phyloP scores from a whole-genome alignment of 441 rosid species.

The Euphorbia schlechtendalii region DNA sequence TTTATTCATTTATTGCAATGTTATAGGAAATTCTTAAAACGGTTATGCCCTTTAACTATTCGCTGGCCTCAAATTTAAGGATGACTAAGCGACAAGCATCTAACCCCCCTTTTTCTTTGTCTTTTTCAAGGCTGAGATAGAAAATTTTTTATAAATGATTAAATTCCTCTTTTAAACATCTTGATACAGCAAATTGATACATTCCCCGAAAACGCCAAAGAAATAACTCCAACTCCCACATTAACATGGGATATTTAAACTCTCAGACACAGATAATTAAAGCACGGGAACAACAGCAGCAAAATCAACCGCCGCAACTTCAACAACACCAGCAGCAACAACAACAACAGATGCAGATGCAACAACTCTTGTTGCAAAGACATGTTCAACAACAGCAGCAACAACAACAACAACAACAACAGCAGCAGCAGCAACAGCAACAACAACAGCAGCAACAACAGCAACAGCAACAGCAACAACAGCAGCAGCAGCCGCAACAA shows the following conservation, averaged over 20 bases:
- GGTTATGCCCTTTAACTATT: not conserved
- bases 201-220: too few species aligned
- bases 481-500: constrained; percentile 45
- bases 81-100: not conserved
- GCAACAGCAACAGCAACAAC: constrained; percentile 27
- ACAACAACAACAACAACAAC: constrained; percentile 49
- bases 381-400: constrained; percentile 50
- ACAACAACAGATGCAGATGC: constrained; percentile 63
- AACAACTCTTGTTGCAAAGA: constrained; percentile 45
- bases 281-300: constrained; percentile 66
- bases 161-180: not conserved
- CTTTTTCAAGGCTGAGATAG: not conserved
- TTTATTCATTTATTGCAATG: not conserved
- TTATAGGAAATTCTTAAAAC: not conserved
- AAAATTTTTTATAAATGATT: not conserved
- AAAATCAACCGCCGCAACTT: constrained; percentile 54
- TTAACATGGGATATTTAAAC: constrained; percentile 15
- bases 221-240: not conserved
- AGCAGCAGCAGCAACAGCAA: constrained; percentile 50
- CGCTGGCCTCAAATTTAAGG: not conserved
- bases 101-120: not conserved
- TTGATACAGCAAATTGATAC: not conserved
- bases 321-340: constrained; percentile 63
- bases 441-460: constrained; percentile 42
- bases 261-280: constrained; percentile 72